A percentile compares a stretch with the other conserved stretches of the same genome.
phyloP scores from a whole-genome alignment of 1,284 basidiomycete genomes.

The Inonotus obliquus region DNA sequence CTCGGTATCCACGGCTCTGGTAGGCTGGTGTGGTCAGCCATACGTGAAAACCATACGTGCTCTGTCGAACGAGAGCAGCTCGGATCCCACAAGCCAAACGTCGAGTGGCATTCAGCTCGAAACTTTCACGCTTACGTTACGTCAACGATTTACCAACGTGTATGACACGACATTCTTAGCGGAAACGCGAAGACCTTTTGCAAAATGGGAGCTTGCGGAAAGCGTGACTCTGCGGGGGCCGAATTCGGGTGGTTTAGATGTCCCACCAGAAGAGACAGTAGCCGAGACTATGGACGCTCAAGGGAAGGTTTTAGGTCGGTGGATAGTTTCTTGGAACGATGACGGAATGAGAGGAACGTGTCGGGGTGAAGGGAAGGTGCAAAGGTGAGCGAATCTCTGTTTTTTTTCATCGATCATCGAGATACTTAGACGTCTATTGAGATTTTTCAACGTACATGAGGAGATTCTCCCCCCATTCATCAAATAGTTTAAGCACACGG shows the following conservation, averaged over 20 bases:
- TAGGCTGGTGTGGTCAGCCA: slow-evolving; percentile 62
- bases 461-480: slow-evolving; percentile 47
- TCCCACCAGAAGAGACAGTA: slow-evolving; percentile 61
- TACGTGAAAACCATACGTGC: slow-evolving; percentile 44
- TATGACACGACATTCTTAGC: slow-evolving; percentile 73
- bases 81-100: slow-evolving; percentile 26
- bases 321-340: slow-evolving; percentile 72
- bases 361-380: slow-evolving; percentile 51
- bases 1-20: slow-evolving; percentile 66
- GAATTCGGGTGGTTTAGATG: slow-evolving; percentile 41
- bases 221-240: slow-evolving; percentile 43
- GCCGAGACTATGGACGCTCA: slow-evolving; percentile 65
- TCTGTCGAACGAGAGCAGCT: slow-evolving; percentile 33
- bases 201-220: slow-evolving; percentile 74
- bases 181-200: slow-evolving; percentile 67
- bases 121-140: slow-evolving; percentile 61
- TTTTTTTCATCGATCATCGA: too few species aligned
- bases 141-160: slow-evolving; percentile 58
- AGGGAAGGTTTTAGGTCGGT: slow-evolving; percentile 67
- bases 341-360: slow-evolving; percentile 54
- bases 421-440: slow-evolving; percentile 25
- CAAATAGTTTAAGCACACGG: slow-evolving; percentile 13
- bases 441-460: slow-evolving; percentile 83
- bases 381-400: slow-evolving; percentile 44
- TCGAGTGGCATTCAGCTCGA: slow-evolving; percentile 63